Percentiles rank a stretch among this genome's conserved stretches.
Evolutionary conservation across 148 eudicot genomes (phyloP).

Genomic region (Arctostaphylos glauca): DNA sequence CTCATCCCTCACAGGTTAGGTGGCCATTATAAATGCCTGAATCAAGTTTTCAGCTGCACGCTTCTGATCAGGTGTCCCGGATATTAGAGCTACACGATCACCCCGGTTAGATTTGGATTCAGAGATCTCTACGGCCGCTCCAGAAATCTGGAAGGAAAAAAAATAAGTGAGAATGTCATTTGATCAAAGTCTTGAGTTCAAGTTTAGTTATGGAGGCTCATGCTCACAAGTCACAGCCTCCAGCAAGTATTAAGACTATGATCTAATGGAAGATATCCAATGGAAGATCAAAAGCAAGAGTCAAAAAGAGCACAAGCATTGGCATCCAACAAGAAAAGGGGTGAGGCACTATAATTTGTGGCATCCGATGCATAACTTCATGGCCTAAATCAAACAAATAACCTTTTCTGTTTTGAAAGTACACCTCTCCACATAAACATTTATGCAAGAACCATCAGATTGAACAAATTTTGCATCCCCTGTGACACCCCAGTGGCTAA

Average conservation of each 20-base stretch:
- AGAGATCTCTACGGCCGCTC: slow-evolving; percentile 81
- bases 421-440: background rate
- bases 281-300: background rate
- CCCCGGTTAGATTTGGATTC: slow-evolving; percentile 76
- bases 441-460: background rate
- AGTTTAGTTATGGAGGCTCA: background rate
- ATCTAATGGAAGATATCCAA: background rate
- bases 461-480: background rate
- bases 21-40: slow-evolving; percentile 87
- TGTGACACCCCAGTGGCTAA: background rate
- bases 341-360: background rate
- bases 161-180: slow-evolving; percentile 20
- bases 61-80: slow-evolving; percentile 91
- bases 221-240: background rate
- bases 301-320: background rate
- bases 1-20: slow-evolving; percentile 39
- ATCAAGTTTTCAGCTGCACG: slow-evolving; percentile 85
- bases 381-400: background rate
- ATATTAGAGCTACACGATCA: slow-evolving; percentile 73
- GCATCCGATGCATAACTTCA: background rate
- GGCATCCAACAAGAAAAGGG: background rate
- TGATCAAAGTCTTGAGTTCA: background rate
- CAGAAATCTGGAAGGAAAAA: slow-evolving; percentile 70
- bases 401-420: background rate
- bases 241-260: background rate